Base-by-base conservation (phyloP, 2,329 filamentous ascomycete genomes). In the Fusarium ramigenum region DNA sequence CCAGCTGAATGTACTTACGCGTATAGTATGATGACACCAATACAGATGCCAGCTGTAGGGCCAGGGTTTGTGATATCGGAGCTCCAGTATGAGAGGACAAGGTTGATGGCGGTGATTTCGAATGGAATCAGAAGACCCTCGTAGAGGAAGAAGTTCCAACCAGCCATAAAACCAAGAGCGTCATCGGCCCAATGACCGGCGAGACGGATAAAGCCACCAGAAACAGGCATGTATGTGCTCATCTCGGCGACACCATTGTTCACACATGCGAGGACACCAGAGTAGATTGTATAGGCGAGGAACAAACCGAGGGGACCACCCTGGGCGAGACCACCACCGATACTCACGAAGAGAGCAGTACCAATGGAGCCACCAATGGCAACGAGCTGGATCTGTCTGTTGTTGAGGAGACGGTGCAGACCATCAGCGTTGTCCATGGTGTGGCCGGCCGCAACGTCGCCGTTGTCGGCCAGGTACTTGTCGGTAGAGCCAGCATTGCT, bases 241-340 rank as follows among this genome's bases (percentile, higher is more conserved):
- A 92, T 92, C 79, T 92, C 90, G 14, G 90, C 90, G 66, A 91
- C 84, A 69, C 86, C 87, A 77, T 91, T 92, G 84, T 91, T 92
- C 78, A 92, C 87, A 52, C 90, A 82, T 30, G 83, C 90, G 66
- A 92, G 84, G 60, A 91, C 77, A 75, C 83, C 79, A 42, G 84
- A 84, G 78, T 92, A 91, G 47, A 90, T 70, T 39, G 84, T 83
- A 78, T 89, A 92, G 42, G 88, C 89, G 64, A 92, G 78, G 69
- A 93, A 84, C 44, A 92, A 81, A 64, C 85, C 87, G 52, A 81
- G 83, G 5, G 84, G 84, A 25, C 84, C 84, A 34, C 84, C 84
- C n/a, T 75, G 75, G 63, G 81, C 81, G 28, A 86, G 82, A 47
- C 89, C 90, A 72, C 83, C 83, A 63, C 90, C 89, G 70, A 92